Percentiles rank a stretch among this genome's conserved stretches.
phyloP scores from a whole-genome alignment of 257 asterid genomes.

The Fraxinus americana region DNA sequence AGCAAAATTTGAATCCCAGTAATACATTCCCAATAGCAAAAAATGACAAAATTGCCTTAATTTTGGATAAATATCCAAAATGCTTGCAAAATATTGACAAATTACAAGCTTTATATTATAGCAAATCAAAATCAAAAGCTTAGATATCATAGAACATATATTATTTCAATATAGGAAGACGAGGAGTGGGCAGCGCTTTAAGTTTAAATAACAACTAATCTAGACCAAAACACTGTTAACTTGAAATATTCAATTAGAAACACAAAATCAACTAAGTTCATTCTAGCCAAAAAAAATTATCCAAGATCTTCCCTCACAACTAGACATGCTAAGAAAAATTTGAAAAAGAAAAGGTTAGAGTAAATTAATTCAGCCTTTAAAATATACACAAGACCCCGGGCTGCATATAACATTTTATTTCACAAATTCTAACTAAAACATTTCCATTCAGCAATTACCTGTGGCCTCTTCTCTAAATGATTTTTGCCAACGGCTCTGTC shows the following conservation, averaged over 20 bases:
- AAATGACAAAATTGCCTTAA: neutral
- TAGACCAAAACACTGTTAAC: neutral
- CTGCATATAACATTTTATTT: neutral
- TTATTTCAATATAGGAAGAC: neutral
- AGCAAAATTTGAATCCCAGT: neutral
- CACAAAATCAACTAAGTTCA: neutral
- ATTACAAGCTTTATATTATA: neutral
- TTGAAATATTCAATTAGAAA: neutral
- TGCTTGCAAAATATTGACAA: neutral
- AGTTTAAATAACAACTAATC: neutral
- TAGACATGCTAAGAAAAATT: neutral
- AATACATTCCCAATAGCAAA: neutral
- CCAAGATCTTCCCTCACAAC: neutral
- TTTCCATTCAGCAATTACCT: slow-evolving; percentile 43
- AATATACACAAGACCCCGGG: slow-evolving; percentile 10
- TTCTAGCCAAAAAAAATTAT: neutral
- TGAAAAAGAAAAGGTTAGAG: no score
- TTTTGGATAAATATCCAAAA: neutral
- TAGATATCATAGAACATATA: neutral
- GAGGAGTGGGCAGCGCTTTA: neutral
- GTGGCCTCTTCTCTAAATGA: slow-evolving; percentile 56
- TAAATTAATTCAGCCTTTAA: slow-evolving; percentile 2
- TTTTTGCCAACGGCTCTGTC: slow-evolving; percentile 61
- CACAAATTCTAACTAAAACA: slow-evolving; percentile 16
- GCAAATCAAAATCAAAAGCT: neutral